Conservation (phyloP, 306 rosid genomes). For the Glycine tomentella region DNA sequence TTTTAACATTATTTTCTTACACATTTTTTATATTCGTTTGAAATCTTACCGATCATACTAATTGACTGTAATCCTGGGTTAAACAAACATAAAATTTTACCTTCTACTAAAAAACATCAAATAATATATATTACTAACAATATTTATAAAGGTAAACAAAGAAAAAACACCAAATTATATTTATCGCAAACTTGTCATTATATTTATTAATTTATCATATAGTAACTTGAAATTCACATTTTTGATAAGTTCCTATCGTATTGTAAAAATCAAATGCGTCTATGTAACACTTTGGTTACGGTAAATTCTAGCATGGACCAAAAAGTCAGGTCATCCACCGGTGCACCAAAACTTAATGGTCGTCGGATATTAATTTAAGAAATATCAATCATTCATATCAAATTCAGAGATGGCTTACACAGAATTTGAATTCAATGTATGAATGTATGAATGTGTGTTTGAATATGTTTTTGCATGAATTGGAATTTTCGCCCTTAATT, state of each 20-base stretch:
- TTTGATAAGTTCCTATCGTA: background rate
- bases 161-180: background rate
- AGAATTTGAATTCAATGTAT: too few relatives aligned
- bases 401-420: too few relatives aligned
- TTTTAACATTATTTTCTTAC: background rate
- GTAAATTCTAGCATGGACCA: too few relatives aligned
- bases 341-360: too few relatives aligned
- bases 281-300: constrained; percentile 19
- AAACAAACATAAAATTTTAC: background rate
- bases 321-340: too few relatives aligned
- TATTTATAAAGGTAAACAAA: background rate
- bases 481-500: too few relatives aligned
- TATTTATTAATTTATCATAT: background rate
- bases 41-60: background rate
- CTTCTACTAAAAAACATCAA: background rate
- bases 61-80: background rate
- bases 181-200: background rate
- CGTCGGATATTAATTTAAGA: too few relatives aligned
- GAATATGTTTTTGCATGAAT: too few relatives aligned
- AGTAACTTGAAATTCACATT: constrained; percentile 31
- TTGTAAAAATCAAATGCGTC: constrained; percentile 39
- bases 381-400: too few relatives aligned
- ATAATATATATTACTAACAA: background rate
- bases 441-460: too few relatives aligned
- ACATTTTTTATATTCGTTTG: background rate